Conservation (phyloP, 73 alveolate genomes). For the Paramecium biaurelia region DNA sequence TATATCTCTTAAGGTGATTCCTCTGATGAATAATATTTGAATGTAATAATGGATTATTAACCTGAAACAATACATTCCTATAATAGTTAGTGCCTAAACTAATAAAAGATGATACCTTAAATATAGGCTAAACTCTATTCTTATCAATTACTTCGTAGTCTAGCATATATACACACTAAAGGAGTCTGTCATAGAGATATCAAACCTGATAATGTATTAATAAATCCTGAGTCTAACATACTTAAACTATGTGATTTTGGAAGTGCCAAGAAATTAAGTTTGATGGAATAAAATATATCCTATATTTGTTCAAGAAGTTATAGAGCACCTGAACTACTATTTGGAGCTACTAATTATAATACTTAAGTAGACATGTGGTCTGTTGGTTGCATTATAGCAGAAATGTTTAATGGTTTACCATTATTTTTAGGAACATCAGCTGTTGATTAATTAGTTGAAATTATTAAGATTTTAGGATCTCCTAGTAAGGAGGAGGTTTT, state of each 20-base stretch:
- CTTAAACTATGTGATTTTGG: conserved; percentile 87
- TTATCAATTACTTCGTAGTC: conserved; percentile 75
- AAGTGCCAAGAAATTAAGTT: conserved; percentile 70
- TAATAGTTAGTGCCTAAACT: conserved; percentile 57
- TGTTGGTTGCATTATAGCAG: conserved; percentile 79
- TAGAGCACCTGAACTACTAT: conserved; percentile 84
- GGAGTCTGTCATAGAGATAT: conserved; percentile 88
- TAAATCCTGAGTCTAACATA: conserved; percentile 74
- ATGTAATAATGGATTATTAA: conserved; percentile 80
- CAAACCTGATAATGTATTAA: conserved; percentile 78
- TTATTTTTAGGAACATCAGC: conserved; percentile 81
- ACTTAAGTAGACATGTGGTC: conserved; percentile 78
- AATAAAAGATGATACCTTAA: conserved; percentile 68
- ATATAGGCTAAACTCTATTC: conserved; percentile 71
- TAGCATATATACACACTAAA: conserved; percentile 57
- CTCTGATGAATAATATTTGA: conserved; percentile 75
- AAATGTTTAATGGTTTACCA: conserved; percentile 79
- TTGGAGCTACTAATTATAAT: conserved; percentile 78
- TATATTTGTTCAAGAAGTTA: conserved; percentile 82
- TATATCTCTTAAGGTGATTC: conserved; percentile 73
- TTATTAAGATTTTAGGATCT: conserved; percentile 83
- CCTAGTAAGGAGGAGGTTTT: conserved; percentile 75
- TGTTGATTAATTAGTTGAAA: conserved; percentile 83
- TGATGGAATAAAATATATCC: conserved; percentile 75
- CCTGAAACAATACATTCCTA: conserved; percentile 76